A percentile compares a stretch with the other conserved stretches of the same genome.
phyloP scores from a whole-genome alignment of 225 moss, liverwort and hornwort species.

The Polytrichum formosum region DNA sequence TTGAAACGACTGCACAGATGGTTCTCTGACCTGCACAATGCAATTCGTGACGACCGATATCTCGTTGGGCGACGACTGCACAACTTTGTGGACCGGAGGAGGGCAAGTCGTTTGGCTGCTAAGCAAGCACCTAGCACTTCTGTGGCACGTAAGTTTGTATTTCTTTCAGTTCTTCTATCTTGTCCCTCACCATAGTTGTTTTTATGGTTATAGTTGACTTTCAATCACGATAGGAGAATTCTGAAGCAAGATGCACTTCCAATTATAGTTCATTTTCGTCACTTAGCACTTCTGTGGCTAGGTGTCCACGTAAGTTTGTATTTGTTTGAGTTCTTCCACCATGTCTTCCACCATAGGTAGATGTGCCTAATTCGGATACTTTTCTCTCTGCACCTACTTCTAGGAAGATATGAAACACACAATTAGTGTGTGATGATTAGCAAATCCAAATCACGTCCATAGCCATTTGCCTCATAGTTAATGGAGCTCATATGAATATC shows the following conservation, averaged over 20 bases:
- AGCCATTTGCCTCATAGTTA: no score
- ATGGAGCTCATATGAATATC: no score
- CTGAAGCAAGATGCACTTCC: neutral
- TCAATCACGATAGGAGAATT: neutral
- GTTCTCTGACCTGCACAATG: constrained; percentile 93
- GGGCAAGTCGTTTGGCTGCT: constrained; percentile 20
- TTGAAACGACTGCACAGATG: constrained; percentile 71
- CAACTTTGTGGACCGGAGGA: constrained; percentile 84
- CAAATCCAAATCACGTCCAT: no score
- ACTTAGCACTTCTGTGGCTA: no score
- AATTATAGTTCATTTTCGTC: neutral
- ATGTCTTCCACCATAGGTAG: no score
- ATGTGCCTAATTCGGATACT: no score
- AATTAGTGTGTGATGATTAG: no score
- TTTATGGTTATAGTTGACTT: neutral
- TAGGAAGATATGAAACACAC: no score
- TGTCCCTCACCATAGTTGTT: neutral
- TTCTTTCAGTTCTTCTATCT: neutral
- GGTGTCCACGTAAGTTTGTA: no score
- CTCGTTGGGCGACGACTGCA: constrained; percentile 90
- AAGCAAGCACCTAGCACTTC: constrained; percentile 1
- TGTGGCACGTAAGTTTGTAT: constrained; percentile 1
- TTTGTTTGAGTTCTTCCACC: no score
- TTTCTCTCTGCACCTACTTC: no score
- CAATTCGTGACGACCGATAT: constrained; percentile 96